A percentile compares a stretch with the other conserved stretches of the same genome.
These are phyloP conservation scores for Exophiala bonariae DNA, from an alignment of 2,329 filamentous ascomycete genomes.

Conservation along the genomic window DNA sequence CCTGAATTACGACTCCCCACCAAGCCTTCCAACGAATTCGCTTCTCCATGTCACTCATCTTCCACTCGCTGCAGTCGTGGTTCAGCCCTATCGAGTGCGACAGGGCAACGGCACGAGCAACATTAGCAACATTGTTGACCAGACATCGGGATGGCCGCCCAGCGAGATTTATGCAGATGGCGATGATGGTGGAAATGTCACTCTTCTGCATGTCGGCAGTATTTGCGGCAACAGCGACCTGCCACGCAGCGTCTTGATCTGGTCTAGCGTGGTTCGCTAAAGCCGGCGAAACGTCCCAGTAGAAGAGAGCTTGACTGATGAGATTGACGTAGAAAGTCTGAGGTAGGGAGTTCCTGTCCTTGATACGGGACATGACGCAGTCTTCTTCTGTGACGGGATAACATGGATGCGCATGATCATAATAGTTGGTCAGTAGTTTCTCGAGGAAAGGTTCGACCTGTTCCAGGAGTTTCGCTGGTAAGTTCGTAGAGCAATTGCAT, in stretches of 20 bases:
- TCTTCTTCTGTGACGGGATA: constrained; percentile 61
- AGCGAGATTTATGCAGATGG: constrained; percentile 59
- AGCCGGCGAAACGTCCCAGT: constrained; percentile 54
- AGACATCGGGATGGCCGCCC: constrained; percentile 49
- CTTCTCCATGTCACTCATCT: constrained; percentile 52
- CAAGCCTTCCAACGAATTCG: constrained; percentile 53
- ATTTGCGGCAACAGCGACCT: constrained; percentile 60
- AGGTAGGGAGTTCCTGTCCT: constrained; percentile 50
- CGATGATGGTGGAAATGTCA: constrained; percentile 58
- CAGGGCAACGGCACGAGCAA: constrained; percentile 54
- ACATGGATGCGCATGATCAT: constrained; percentile 58
- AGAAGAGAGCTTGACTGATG: constrained; percentile 59
- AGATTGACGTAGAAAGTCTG: constrained; percentile 58
- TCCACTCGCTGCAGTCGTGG: constrained; percentile 55
- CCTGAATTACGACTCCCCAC: constrained; percentile 60
- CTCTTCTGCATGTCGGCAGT: constrained; percentile 59
- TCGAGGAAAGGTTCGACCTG: constrained; percentile 56
- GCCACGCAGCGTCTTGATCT: constrained; percentile 62
- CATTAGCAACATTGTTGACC: constrained; percentile 50
- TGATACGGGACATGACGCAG: constrained; percentile 53
- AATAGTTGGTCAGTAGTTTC: constrained; percentile 55
- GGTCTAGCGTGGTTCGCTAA: constrained; percentile 51
- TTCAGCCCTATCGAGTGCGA: constrained; percentile 59
- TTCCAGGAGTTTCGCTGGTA: constrained; percentile 57
- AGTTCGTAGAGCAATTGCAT: constrained; percentile 49